Evolutionary conservation across 2,329 filamentous ascomycete species (phyloP), one percentile per base, ranked within the genome.

Genomic region (Sphaerulina populicola): DNA sequence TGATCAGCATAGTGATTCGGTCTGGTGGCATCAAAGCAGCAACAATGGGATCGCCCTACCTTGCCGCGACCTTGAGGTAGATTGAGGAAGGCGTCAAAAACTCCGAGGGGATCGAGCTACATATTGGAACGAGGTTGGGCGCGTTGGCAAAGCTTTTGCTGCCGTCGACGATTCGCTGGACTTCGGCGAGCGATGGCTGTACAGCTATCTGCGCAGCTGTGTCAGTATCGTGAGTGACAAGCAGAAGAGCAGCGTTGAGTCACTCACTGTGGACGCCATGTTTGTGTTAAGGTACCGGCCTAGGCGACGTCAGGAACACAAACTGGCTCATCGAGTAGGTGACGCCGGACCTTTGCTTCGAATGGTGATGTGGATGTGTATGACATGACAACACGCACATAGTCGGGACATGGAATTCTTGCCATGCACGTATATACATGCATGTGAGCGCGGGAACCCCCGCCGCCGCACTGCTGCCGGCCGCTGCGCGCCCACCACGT

Each of bases 11-110:
- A 11, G 14, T 12, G 9, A 21, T 21, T 27, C 6, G 10, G 21
- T n/a, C 14, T 21, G 9, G 30, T 27, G 14, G 30, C 6, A 30
- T 11, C n/a, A 30, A 41, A 14, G 48, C 14, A 27, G 23, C 23
- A 27, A 27, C 6, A 7, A 27, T 27, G 23, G 23, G 23, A 27
- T 27, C 12, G 3, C 76, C 76, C 72, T 71, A 85, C 76, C 85
- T 82, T 56, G 82, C 78, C 33, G 87, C 84, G 60, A 96, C 78
- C 72, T 96, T 97, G 59, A 98, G 79, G 71, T 97, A 98, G 61
- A 94, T 91, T 56, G 87, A 81, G n/a, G 88, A 91, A 2, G 93
- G 93, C 1, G 91, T 98, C 68, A 97, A 79, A 60, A 97, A 83
- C 70, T 96, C 91, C 62, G 91, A 91, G 5, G 88, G 82, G 62